Evolutionary conservation across 495 filamentous ascomycete species (phyloP).

Genomic region (Cudoniella acicularis): DNA sequence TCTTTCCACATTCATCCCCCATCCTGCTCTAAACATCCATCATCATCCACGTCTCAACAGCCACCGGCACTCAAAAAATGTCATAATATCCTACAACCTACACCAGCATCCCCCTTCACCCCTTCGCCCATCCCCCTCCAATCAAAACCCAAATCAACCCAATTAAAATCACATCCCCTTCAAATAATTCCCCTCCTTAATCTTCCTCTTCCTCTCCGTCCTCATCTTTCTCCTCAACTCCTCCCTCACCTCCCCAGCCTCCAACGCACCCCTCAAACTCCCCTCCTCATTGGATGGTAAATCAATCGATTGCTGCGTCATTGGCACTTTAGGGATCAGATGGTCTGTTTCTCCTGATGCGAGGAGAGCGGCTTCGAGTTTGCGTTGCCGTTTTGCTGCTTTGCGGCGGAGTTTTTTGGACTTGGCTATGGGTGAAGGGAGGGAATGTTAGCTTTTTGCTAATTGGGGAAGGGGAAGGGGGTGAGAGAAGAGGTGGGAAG

Average conservation of each 20-base stretch:
- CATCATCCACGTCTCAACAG: too few species aligned
- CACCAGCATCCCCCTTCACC: neutral
- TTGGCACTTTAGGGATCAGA: slow-evolving; percentile 68
- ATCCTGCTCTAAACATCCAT: too few species aligned
- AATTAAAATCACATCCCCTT: slow-evolving; percentile 26
- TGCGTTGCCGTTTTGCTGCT: slow-evolving; percentile 63
- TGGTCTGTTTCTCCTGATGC: slow-evolving; percentile 61
- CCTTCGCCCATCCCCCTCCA: neutral
- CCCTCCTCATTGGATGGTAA: slow-evolving; percentile 63
- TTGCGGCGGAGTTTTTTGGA: slow-evolving; percentile 70
- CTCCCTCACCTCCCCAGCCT: slow-evolving; percentile 54
- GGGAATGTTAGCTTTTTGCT: too few species aligned
- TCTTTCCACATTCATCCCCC: too few species aligned
- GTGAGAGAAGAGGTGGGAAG: too few species aligned
- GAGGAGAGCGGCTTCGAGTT: slow-evolving; percentile 58
- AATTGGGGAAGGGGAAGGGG: too few species aligned
- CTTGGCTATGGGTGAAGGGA: slow-evolving; percentile 52
- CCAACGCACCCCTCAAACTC: slow-evolving; percentile 48
- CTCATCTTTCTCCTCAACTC: slow-evolving; percentile 68
- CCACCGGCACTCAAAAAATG: too few species aligned
- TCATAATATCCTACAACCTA: too few species aligned
- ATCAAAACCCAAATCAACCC: neutral
- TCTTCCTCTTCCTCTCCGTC: slow-evolving; percentile 67
- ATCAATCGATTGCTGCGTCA: slow-evolving; percentile 82
- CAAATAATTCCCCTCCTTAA: slow-evolving; percentile 93